Percentiles rank a stretch among this genome's conserved stretches.
Conservation (phyloP, 345 rosid genomes). For the Raphanus sativus region DNA sequence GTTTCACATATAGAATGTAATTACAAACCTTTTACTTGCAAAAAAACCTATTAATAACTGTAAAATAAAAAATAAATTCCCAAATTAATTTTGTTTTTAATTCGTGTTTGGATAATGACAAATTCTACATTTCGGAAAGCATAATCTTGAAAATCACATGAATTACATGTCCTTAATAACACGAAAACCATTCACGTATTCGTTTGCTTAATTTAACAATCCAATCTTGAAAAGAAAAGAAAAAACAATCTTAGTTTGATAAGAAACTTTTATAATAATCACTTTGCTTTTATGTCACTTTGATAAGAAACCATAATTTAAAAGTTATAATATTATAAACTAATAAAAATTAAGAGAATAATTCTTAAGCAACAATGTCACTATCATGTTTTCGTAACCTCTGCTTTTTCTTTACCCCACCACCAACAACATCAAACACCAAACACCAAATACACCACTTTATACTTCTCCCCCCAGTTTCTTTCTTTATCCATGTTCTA, state of each 20-base stretch:
- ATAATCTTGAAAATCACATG: conserved; percentile 17
- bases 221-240: not conserved
- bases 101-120: conserved; percentile 9
- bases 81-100: too few species aligned
- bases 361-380: conserved; percentile 26
- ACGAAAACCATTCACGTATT: conserved; percentile 30
- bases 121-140: not conserved
- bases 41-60: not conserved
- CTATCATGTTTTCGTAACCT: conserved; percentile 35
- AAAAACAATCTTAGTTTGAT: not conserved
- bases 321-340: not conserved
- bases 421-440: conserved; percentile 44
- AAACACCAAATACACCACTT: conserved; percentile 31
- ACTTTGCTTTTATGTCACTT: too few species aligned
- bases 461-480: not conserved
- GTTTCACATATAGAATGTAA: not conserved
- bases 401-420: conserved; percentile 37
- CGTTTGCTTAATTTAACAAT: not conserved
- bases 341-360: conserved; percentile 34
- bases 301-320: not conserved
- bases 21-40: not conserved
- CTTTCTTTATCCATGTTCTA: conserved; percentile 5
- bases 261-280: not conserved
- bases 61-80: not conserved
- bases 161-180: conserved; percentile 21